These are phyloP conservation scores for Carnegiea gigantea DNA, from an alignment of 179 eudicot genomes.

Conservation along the genomic window DNA sequence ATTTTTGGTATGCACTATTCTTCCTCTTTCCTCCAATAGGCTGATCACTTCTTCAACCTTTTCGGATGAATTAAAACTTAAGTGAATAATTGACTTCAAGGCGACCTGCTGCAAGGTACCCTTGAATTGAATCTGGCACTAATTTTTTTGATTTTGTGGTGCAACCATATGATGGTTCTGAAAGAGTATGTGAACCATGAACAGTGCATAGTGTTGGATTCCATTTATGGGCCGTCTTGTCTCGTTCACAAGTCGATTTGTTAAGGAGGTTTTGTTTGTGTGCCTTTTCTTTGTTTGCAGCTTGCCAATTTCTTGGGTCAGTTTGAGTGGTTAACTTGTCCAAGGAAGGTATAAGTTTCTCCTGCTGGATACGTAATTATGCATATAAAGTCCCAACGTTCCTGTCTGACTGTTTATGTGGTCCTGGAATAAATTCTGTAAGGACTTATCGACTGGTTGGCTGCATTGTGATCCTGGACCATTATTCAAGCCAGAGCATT, in stretches of 20 bases:
- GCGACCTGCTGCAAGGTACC: neutral
- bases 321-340: slow-evolving; percentile 91
- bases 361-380: neutral
- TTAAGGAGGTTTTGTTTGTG: neutral
- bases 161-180: neutral
- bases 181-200: neutral
- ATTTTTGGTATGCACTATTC: slow-evolving; percentile 60
- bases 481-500: slow-evolving; percentile 68
- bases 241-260: neutral
- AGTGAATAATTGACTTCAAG: neutral
- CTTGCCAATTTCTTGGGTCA: slow-evolving; percentile 85
- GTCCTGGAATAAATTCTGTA: slow-evolving; percentile 9
- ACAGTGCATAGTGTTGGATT: neutral
- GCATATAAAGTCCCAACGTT: neutral
- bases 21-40: neutral
- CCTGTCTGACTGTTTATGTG: slow-evolving; percentile 6
- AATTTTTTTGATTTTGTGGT: neutral
- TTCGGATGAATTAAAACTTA: slow-evolving; percentile 2
- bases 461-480: slow-evolving; percentile 96
- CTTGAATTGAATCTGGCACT: neutral
- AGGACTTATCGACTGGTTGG: slow-evolving; percentile 99
- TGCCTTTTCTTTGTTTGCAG: slow-evolving; percentile 37
- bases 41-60: neutral
- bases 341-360: slow-evolving; percentile 63
- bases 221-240: neutral